Evolutionary conservation across 768 basidiomycete genomes (phyloP).

Genomic region (Mycena metata): DNA sequence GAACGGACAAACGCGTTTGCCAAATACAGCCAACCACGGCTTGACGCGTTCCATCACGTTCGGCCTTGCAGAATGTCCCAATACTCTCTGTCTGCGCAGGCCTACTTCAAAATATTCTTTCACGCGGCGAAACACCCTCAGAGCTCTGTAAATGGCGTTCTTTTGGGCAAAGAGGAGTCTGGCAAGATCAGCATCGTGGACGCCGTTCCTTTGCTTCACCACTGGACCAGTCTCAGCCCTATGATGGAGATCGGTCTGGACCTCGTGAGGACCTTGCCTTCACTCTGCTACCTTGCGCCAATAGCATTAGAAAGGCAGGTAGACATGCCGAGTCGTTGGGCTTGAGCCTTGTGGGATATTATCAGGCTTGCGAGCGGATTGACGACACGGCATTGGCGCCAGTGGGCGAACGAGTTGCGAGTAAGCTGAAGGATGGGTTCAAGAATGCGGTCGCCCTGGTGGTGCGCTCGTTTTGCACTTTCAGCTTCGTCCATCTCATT

Average conservation of each 20-base stretch:
- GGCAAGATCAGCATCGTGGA: slow-evolving; percentile 67
- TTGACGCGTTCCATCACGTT: slow-evolving; percentile 24
- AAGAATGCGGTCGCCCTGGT: slow-evolving; percentile 76
- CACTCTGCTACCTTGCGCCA: slow-evolving; percentile 14
- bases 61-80: slow-evolving; percentile 41
- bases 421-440: slow-evolving; percentile 67
- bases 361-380: slow-evolving; percentile 77
- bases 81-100: slow-evolving; percentile 70
- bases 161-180: slow-evolving; percentile 68
- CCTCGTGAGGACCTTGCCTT: slow-evolving; percentile 60
- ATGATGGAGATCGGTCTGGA: slow-evolving; percentile 91
- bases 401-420: slow-evolving; percentile 74
- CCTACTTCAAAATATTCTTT: slow-evolving; percentile 81
- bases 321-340: slow-evolving; percentile 69
- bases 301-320: slow-evolving; percentile 59
- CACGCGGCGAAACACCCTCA: slow-evolving; percentile 88
- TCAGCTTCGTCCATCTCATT: slow-evolving; percentile 15
- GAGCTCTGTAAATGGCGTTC: slow-evolving; percentile 79
- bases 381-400: slow-evolving; percentile 73
- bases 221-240: slow-evolving; percentile 87
- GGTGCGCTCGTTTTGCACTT: slow-evolving; percentile 55
- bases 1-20: neutral
- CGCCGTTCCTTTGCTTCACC: slow-evolving; percentile 83
- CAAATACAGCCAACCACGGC: neutral
- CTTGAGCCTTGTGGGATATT: slow-evolving; percentile 76